Conservation (phyloP, 2,329 filamentous ascomycete genomes). For the Atkinsonella texensis region DNA sequence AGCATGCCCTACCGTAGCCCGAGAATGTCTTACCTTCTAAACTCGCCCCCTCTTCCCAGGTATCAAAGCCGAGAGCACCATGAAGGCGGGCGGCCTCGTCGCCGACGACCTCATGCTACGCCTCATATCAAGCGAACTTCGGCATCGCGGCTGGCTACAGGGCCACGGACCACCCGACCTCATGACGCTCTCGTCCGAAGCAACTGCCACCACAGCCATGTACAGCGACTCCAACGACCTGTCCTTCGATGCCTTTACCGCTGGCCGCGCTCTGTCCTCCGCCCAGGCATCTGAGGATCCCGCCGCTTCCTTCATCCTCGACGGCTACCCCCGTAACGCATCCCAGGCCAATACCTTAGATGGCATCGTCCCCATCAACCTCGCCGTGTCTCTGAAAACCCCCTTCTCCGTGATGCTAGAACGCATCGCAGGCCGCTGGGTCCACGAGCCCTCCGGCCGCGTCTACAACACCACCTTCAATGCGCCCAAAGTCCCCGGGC, state of each 20-base stretch:
- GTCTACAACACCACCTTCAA: slow-evolving; percentile 96
- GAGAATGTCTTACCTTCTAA: slow-evolving; percentile 1
- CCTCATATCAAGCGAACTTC: slow-evolving; percentile 83
- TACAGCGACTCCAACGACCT: slow-evolving; percentile 17
- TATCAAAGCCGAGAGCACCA: slow-evolving; percentile 78
- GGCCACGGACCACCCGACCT: slow-evolving; percentile 31
- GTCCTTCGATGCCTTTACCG: slow-evolving; percentile 2
- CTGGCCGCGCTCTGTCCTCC: slow-evolving; percentile 11
- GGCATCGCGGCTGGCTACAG: slow-evolving; percentile 71
- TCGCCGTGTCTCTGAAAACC: slow-evolving; percentile 78
- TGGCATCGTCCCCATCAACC: slow-evolving; percentile 79
- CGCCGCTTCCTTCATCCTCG: slow-evolving; percentile 81
- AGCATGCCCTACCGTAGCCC: no score
- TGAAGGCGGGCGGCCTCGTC: slow-evolving; percentile 82
- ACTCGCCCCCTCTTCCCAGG: slow-evolving; percentile 37
- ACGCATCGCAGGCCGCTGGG: slow-evolving; percentile 84
- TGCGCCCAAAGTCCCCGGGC: slow-evolving; percentile 64
- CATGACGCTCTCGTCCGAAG: slow-evolving; percentile 38
- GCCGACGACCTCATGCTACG: slow-evolving; percentile 84
- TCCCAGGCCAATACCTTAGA: slow-evolving; percentile 69
- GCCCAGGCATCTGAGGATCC: slow-evolving; percentile 52
- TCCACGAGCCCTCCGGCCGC: slow-evolving; percentile 80
- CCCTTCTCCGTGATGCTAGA: slow-evolving; percentile 78
- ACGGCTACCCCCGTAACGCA: slow-evolving; percentile 88
- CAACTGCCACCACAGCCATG: slow-evolving; percentile 22